These are phyloP conservation scores for Lyophyllum atratum DNA, from an alignment of 768 basidiomycete species.

Conservation along the genomic window DNA sequence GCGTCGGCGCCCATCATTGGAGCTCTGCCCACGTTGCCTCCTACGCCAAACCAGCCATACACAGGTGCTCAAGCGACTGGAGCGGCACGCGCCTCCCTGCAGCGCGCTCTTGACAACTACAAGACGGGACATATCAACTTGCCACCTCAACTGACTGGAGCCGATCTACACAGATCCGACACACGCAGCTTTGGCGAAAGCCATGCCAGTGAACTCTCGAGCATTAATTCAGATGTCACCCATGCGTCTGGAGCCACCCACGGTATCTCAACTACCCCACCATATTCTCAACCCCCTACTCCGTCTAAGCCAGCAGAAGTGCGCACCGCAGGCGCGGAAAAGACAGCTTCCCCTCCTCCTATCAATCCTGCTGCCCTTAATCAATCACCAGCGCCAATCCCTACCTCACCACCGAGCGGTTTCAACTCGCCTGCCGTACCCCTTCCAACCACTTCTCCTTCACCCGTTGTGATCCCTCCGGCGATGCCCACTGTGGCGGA, in stretches of 20 bases:
- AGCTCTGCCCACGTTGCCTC: slow-evolving; percentile 70
- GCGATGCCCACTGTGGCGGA: slow-evolving; percentile 71
- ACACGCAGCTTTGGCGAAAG: slow-evolving; percentile 85
- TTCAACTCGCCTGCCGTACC: slow-evolving; percentile 27
- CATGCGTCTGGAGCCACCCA: too few relatives aligned
- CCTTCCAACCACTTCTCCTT: slow-evolving; percentile 13
- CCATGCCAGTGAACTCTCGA: slow-evolving; percentile 72
- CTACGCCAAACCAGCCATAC: slow-evolving; percentile 57
- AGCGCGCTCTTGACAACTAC: slow-evolving; percentile 79
- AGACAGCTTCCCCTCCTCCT: slow-evolving; percentile 18
- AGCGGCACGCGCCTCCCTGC: slow-evolving; percentile 70
- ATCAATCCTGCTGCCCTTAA: slow-evolving; percentile 26
- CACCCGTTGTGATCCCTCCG: slow-evolving; percentile 24
- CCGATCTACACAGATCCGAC: slow-evolving; percentile 70
- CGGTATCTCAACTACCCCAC: slow-evolving; percentile 45
- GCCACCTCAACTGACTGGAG: slow-evolving; percentile 40
- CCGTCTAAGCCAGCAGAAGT: slow-evolving; percentile 13
- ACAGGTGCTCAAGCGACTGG: slow-evolving; percentile 64
- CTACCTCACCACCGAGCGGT: slow-evolving; percentile 31
- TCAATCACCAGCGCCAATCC: slow-evolving; percentile 18
- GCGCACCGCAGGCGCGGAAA: slow-evolving; percentile 24
- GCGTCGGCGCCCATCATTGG: slow-evolving; percentile 63
- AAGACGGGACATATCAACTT: slow-evolving; percentile 65
- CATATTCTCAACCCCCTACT: slow-evolving; percentile 22
- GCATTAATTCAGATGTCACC: slow-evolving; percentile 41